Base-by-base conservation (phyloP, 2,329 filamentous ascomycete species). In the Aspergillus chevalieri region DNA sequence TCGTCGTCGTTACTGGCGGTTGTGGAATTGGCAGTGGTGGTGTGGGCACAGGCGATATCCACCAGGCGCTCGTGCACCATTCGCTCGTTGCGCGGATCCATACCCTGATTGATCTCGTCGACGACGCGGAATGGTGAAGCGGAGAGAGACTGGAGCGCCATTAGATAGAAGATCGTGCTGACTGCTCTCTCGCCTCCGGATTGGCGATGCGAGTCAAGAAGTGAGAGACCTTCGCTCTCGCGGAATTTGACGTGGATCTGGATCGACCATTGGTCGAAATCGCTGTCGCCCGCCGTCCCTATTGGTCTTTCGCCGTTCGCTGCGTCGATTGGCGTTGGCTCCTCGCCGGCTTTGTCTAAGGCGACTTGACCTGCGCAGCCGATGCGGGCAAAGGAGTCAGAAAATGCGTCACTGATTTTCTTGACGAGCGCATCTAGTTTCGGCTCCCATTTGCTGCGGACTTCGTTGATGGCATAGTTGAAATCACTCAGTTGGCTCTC, bases 51-150 rank as follows among this genome's bases (percentile, higher is more conserved):
- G 41, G 93, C 93, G 65, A 98, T 96, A 64, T 96, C 90, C 7
- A 98, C 93, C 87, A 98, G 94, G 55, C 93, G 88, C 66, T 92
- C 89, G 72, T 98, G 93, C 14, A 98, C 91, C 82, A 96, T 94
- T 59, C 93, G 87, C 72, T 98, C 93, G 71, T 98, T 98, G 62
- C 93, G 85, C 41, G 92, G 93, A 68, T 98, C 93, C 93, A 98
- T 98, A 57, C 93, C 93, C 73, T 98, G 93, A 66, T 98, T 98
- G 78, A 98, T 98, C 74, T 98, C 93, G 71, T 98, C 93, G 51
- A 98, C 93, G 45, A 98, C 92, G 47, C 93, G 89, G 80, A 98
- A 98, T 1, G 93, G 93, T 3, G 91, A 90, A 62, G 90, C 87
- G 14, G 93, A 92, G 62, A 98, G 84, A 45, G 88, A 88, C 69